Percentiles rank a stretch among this genome's conserved stretches.
These are phyloP conservation scores for Catharanthus roseus DNA, from an alignment of 257 asterid species.

Conservation along the genomic window DNA sequence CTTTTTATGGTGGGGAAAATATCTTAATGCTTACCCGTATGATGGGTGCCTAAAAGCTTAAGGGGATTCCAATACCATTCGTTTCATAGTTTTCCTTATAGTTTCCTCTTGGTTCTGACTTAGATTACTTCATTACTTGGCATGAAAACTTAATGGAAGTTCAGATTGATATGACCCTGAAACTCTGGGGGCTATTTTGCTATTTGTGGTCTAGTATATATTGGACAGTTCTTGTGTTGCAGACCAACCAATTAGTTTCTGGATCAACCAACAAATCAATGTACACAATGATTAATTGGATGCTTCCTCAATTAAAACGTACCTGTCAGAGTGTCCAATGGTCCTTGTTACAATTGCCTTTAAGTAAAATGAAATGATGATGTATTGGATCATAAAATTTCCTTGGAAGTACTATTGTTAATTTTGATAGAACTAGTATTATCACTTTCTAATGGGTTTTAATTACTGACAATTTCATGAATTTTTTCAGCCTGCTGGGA, in stretches of 20 bases:
- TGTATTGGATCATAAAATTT: not conserved
- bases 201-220: too few species aligned
- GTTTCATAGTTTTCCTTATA: not conserved
- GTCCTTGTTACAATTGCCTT: not conserved
- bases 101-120: not conserved
- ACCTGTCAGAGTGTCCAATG: not conserved
- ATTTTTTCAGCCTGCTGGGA: constrained; percentile 84
- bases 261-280: not conserved
- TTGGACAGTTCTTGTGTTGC: not conserved
- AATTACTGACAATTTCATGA: not conserved
- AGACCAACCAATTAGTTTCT: not conserved
- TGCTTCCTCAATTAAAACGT: not conserved
- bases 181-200: not conserved
- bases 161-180: not conserved
- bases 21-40: not conserved
- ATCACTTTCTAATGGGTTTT: not conserved
- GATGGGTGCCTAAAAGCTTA: not conserved
- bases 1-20: not conserved
- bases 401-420: too few species aligned
- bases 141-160: not conserved
- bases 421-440: not conserved
- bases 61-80: not conserved
- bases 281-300: not conserved
- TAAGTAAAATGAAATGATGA: too few species aligned
- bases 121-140: not conserved